Evolutionary conservation across 176 grass and related monocot genomes (phyloP), one percentile per base, ranked within the genome.

Genomic region (Oryza meyeriana): DNA sequence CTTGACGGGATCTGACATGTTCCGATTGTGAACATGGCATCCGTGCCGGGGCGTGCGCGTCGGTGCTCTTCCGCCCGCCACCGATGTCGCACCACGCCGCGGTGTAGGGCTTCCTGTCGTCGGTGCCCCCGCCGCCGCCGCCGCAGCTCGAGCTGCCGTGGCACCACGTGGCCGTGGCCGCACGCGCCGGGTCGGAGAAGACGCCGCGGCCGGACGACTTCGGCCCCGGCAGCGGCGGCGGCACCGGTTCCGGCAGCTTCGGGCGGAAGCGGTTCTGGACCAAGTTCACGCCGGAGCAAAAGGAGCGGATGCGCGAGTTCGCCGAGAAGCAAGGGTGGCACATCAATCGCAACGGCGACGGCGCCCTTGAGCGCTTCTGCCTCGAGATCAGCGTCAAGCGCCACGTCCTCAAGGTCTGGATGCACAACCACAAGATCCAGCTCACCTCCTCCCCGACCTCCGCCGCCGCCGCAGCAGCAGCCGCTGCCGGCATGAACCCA

Each of bases 361-460:
- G 90, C 12, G 92, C 89, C 0, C 86, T 98, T n/a, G 92, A 94
- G 25, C 92, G 88, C 27, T 93, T 98, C 88, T 98, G 95, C 86
- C 81, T 83, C 74, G 92, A 98, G 95, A 94, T 98, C 75, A 92
- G 95, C 11, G 90, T 98, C 3, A 87, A 83, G 89, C 84, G 95
- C 10, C 86, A 90, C 64, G 92, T 98, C 36, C 88, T 98, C 78
- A 98, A 98, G 90, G 95, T 98, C 24, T 98, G 95, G 95, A 98
- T 98, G 95, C 92, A 98, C 83, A 98, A 98, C 88, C 93, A 98
- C 85, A 98, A 98, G 92, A 86, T 94, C 71, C 86, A 89, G 39
- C 81, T 94, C 79, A 77, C 94, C 26, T n/a, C n/a, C n/a, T 67
- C 78, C 39, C 27, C 59, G 20, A 12, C 87, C 32, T 16, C 39